These are phyloP conservation scores for grape (Vitis vinifera) DNA, from an alignment of 164 flowering plant species.

Conservation along the genomic window ASM3070453v1 NC_081822.1:266501-267000, in stretches of 20 bases:
- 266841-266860: slow-evolving; percentile 56
- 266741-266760: slow-evolving; percentile 42
- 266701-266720: slow-evolving; percentile 41
- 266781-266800: slow-evolving; percentile 41
- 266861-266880: slow-evolving; percentile 51
- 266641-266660: slow-evolving; percentile 36
- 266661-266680: slow-evolving; percentile 37
- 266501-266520: too few relatives aligned
- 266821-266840: slow-evolving; percentile 48
- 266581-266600: slow-evolving; percentile 38
- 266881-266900: slow-evolving; percentile 25
- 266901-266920: slow-evolving; percentile 40
- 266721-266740: slow-evolving; percentile 37
- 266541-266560: too few relatives aligned
- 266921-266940: slow-evolving; percentile 67
- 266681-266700: slow-evolving; percentile 59
- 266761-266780: slow-evolving; percentile 28
- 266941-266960: slow-evolving; percentile 71
- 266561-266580: background rate
- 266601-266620: slow-evolving; percentile 53
- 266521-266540: too few relatives aligned
- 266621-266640: slow-evolving; percentile 36
- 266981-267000: slow-evolving; percentile 16
- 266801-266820: slow-evolving; percentile 27
- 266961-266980: slow-evolving; percentile 47